phyloP scores from a whole-genome alignment of 163 green algal species.

The Volvox carteri region DNA sequence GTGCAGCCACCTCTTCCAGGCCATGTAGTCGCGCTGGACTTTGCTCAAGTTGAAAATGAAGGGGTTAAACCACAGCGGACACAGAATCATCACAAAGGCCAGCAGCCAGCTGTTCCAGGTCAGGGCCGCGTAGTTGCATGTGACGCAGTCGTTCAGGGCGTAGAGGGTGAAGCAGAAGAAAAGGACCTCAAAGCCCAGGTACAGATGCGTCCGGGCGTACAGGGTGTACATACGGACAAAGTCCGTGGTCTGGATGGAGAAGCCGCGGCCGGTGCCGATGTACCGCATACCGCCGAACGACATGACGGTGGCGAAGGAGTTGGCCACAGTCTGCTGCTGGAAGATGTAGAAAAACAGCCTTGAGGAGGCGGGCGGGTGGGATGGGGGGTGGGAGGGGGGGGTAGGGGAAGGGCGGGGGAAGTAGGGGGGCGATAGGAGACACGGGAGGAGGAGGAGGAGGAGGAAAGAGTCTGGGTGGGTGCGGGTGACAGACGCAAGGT shows the following conservation, averaged over 20 bases:
- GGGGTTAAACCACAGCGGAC: constrained; percentile 71
- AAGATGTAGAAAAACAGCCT: constrained; percentile 89
- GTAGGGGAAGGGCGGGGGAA: not conserved
- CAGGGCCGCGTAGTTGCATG: constrained; percentile 56
- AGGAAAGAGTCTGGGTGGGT: not conserved
- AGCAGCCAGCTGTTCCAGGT: constrained; percentile 71
- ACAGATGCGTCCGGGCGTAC: constrained; percentile 69
- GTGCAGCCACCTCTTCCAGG: constrained; percentile 68
- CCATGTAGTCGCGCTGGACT: constrained; percentile 59
- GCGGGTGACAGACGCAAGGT: no score
- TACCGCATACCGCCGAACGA: constrained; percentile 79
- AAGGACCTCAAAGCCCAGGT: constrained; percentile 69
- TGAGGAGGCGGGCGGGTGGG: not conserved
- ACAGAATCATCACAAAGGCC: constrained; percentile 60
- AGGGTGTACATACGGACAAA: constrained; percentile 70
- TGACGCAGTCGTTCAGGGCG: constrained; percentile 54
- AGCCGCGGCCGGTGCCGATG: constrained; percentile 74
- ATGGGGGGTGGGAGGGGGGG: not conserved
- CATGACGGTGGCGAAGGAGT: constrained; percentile 71
- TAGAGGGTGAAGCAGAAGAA: constrained; percentile 65
- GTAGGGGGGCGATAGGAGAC: not conserved
- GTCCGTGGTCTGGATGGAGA: constrained; percentile 66
- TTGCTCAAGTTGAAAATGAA: constrained; percentile 61
- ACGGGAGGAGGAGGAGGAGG: not conserved
- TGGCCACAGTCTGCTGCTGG: constrained; percentile 80